phyloP scores from a whole-genome alignment of 139 green algal species.

The Pleodorina starrii region DNA sequence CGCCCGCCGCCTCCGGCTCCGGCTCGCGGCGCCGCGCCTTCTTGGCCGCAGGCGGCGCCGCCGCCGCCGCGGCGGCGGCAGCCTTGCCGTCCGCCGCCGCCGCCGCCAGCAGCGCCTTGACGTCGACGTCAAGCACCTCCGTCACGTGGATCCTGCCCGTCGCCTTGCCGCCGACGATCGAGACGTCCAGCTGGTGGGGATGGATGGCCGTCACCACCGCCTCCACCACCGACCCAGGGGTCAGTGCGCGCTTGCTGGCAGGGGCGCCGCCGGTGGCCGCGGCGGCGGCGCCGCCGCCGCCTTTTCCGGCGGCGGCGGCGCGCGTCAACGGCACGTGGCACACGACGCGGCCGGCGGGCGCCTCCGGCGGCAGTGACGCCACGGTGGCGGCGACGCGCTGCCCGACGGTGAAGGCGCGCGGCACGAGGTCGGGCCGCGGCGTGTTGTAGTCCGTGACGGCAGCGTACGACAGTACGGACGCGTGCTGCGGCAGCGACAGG shows the following conservation, averaged over 20 bases:
- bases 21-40: conserved; percentile 19
- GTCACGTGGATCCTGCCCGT: conserved; percentile 75
- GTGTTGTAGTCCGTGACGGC: conserved; percentile 82
- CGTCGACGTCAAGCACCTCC: conserved; percentile 61
- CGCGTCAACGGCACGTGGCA: conserved; percentile 50
- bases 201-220: conserved; percentile 60
- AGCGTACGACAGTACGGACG: conserved; percentile 74
- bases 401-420: conserved; percentile 39
- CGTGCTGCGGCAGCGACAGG: conserved; percentile 58
- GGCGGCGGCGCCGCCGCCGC: background rate
- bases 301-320: background rate
- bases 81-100: background rate
- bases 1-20: background rate
- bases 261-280: background rate
- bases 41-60: background rate
- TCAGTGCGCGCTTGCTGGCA: conserved; percentile 3
- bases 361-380: conserved; percentile 25
- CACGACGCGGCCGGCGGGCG: conserved; percentile 59
- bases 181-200: conserved; percentile 38
- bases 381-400: conserved; percentile 53
- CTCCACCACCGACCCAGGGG: conserved; percentile 52
- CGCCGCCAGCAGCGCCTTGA: conserved; percentile 18
- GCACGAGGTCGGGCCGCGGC: conserved; percentile 14
- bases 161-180: background rate
- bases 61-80: background rate